These are phyloP conservation scores for Filobasidium uniguttulatum DNA, from an alignment of 1,284 basidiomycete genomes.

Conservation along the genomic window DNA sequence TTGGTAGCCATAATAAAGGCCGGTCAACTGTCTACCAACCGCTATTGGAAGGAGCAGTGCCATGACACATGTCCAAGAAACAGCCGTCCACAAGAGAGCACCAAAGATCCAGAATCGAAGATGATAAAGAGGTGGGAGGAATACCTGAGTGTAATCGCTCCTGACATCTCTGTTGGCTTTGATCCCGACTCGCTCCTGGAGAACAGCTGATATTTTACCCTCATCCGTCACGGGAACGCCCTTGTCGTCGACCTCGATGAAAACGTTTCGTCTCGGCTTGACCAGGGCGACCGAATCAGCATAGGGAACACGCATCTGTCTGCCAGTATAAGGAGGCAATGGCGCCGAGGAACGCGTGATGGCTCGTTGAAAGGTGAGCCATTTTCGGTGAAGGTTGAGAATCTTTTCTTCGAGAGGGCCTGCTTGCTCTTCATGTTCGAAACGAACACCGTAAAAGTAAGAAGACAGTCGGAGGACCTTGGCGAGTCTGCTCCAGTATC, in stretches of 20 bases:
- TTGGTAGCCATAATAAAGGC: neutral
- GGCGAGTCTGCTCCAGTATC: conserved; percentile 10
- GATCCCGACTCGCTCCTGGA: conserved; percentile 9
- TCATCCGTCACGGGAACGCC: conserved; percentile 10
- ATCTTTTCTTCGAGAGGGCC: conserved; percentile 7
- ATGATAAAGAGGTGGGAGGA: conserved; percentile 13
- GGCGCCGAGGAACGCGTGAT: neutral
- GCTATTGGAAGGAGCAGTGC: conserved; percentile 8
- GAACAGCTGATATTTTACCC: conserved; percentile 7
- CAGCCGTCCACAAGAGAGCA: conserved; percentile 8
- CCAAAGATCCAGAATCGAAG: conserved; percentile 15
- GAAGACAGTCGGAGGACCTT: conserved; percentile 10
- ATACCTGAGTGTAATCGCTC: conserved; percentile 14
- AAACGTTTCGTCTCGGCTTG: conserved; percentile 14
- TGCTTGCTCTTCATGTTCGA: conserved; percentile 6
- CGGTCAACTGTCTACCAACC: conserved; percentile 8
- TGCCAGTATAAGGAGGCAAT: conserved; percentile 1
- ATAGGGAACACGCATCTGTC: conserved; percentile 14
- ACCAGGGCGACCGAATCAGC: conserved; percentile 15
- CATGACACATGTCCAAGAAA: conserved; percentile 9
- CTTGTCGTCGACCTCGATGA: conserved; percentile 9
- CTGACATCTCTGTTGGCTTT: conserved; percentile 5
- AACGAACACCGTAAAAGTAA: conserved; percentile 12
- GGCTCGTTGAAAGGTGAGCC: neutral
- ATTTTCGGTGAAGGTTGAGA: conserved; percentile 1